Evolutionary conservation across 352 stramenopile genomes (phyloP).

Genomic region (Globisporangium uncinulatum): DNA sequence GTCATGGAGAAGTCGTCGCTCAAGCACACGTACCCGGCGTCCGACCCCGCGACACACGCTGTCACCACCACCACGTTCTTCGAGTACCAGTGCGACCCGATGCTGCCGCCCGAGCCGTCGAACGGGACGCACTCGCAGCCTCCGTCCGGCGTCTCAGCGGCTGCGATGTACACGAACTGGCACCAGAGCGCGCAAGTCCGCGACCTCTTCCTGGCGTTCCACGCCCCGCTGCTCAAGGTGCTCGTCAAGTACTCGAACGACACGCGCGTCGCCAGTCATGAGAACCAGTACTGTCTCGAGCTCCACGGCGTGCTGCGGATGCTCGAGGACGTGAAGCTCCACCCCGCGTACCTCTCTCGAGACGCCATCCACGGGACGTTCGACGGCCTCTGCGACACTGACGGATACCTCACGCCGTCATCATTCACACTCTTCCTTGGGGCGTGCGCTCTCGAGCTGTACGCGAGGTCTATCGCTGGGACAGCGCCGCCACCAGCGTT

Average conservation of each 20-base stretch:
- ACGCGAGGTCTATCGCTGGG: constrained; percentile 21
- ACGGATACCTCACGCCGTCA: constrained; percentile 31
- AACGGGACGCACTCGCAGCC: not conserved
- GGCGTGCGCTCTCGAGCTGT: constrained; percentile 54
- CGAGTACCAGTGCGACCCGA: constrained; percentile 60
- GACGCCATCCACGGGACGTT: constrained; percentile 49
- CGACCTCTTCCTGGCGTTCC: constrained; percentile 59
- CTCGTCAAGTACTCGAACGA: constrained; percentile 49
- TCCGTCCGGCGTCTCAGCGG: not conserved
- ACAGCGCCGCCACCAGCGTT: constrained; percentile 12
- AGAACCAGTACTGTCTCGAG: constrained; percentile 43
- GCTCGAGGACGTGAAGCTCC: constrained; percentile 59
- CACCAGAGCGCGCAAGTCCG: constrained; percentile 42
- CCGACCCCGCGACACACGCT: constrained; percentile 13
- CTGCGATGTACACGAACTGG: constrained; percentile 43
- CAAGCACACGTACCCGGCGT: constrained; percentile 55
- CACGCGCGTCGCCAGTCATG: constrained; percentile 26
- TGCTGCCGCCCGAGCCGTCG: constrained; percentile 33
- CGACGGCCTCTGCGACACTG: constrained; percentile 25
- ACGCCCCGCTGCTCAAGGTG: constrained; percentile 40
- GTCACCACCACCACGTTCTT: constrained; percentile 28
- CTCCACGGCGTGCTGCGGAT: constrained; percentile 35
- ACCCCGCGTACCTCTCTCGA: constrained; percentile 42
- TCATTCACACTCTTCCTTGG: constrained; percentile 56
- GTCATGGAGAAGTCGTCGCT: constrained; percentile 79